Conservation (phyloP, 2,329 filamentous ascomycete genomes). For the Claviceps arundinis region DNA sequence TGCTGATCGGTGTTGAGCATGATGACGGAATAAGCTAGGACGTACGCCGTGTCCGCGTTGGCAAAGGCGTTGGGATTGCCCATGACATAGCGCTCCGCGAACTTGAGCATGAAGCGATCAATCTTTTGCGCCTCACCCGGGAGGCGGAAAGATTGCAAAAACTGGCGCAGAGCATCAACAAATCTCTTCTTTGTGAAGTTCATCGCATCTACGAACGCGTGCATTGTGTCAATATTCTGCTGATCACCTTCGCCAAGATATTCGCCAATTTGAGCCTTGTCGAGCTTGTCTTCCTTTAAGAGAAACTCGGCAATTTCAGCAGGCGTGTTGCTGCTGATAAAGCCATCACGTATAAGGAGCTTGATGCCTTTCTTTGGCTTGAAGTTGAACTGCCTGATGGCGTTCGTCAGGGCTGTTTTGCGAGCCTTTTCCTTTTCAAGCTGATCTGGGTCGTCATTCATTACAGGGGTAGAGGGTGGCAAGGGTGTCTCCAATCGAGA, state of each 20-base stretch:
- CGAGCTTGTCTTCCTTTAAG: constrained; percentile 65
- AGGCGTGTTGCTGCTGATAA: constrained; percentile 68
- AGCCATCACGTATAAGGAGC: constrained; percentile 66
- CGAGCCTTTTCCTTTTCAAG: constrained; percentile 90
- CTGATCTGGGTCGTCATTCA: constrained; percentile 84
- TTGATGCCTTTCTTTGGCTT: constrained; percentile 94
- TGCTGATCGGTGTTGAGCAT: constrained; percentile 94
- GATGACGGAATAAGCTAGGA: constrained; percentile 91
- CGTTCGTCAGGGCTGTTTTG: constrained; percentile 85
- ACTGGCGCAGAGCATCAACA: constrained; percentile 80
- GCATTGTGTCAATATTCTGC: constrained; percentile 94
- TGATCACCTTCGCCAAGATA: constrained; percentile 88
- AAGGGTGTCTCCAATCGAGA: constrained; percentile 47
- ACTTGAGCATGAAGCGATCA: constrained; percentile 98
- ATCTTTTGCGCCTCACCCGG: constrained; percentile 98
- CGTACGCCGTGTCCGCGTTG: constrained; percentile 95
- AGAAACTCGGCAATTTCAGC: constrained; percentile 78
- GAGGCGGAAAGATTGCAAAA: constrained; percentile 86
- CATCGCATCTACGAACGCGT: constrained; percentile 92
- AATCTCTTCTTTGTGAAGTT: constrained; percentile 86
- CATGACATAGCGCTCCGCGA: constrained; percentile 87
- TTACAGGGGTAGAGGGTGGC: constrained; percentile 51
- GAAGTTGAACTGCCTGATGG: constrained; percentile 88
- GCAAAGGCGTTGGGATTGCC: constrained; percentile 96
- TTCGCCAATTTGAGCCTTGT: constrained; percentile 88